Percentiles rank a stretch among this genome's conserved stretches.
Conservation (phyloP, 257 asterid species). For the Galeopsis tetrahit region DNA sequence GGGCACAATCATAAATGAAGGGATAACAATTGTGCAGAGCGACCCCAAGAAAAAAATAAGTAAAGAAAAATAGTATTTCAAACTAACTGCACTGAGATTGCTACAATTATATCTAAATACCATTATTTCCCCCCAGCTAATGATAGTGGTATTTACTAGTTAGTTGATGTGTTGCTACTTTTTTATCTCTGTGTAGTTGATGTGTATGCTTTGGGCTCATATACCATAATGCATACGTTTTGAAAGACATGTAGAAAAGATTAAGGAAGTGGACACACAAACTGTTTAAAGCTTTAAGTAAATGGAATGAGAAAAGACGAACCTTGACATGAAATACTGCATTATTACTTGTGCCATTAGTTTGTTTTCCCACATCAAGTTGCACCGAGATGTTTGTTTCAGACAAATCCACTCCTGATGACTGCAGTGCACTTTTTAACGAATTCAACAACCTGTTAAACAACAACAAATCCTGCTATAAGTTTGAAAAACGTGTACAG, state of each 20-base stretch:
- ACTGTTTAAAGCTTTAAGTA: conserved; percentile 5
- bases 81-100: conserved; percentile 1
- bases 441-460: conserved; percentile 38
- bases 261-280: neutral
- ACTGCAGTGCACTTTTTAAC: conserved; percentile 53
- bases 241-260: neutral
- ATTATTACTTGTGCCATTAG: conserved; percentile 36
- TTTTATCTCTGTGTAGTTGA: neutral
- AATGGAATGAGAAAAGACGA: conserved; percentile 1
- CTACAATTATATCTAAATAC: neutral
- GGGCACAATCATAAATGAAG: neutral
- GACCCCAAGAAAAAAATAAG: neutral
- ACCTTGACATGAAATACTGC: conserved; percentile 39
- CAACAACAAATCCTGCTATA: neutral
- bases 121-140: neutral
- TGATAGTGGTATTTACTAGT: neutral
- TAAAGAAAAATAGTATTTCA: neutral
- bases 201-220: neutral
- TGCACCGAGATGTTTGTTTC: conserved; percentile 64
- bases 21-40: neutral
- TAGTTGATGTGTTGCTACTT: neutral
- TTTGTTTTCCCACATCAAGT: conserved; percentile 57
- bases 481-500: conserved; percentile 16
- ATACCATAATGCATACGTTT: neutral
- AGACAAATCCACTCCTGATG: conserved; percentile 70